phyloP scores from a whole-genome alignment of 73 alveolate genomes.

The Tetrahymena malaccensis region DNA sequence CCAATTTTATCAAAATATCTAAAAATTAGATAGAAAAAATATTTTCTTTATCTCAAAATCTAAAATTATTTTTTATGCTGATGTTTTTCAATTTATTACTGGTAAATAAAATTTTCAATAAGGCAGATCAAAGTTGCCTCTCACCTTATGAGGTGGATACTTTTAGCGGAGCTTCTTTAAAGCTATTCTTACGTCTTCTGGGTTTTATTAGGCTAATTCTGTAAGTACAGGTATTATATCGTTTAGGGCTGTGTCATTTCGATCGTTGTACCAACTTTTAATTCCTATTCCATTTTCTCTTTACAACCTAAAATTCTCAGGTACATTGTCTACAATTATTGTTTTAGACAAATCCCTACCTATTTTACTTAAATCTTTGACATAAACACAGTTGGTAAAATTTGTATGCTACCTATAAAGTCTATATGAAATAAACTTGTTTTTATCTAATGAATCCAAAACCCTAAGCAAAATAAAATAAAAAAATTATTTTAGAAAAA shows the following conservation, averaged over 20 bases:
- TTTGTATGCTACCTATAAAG: slow-evolving; percentile 80
- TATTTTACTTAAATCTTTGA: slow-evolving; percentile 8
- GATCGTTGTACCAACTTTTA: slow-evolving; percentile 49
- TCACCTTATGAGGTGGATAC: background rate
- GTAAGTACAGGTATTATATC: slow-evolving; percentile 30
- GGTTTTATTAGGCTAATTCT: background rate
- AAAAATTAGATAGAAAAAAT: background rate
- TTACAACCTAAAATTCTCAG: slow-evolving; percentile 46
- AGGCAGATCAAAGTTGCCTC: background rate
- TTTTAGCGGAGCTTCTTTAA: background rate
- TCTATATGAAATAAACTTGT: slow-evolving; percentile 57
- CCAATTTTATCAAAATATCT: background rate
- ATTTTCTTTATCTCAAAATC: too few species aligned
- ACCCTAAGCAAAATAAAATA: slow-evolving; percentile 32
- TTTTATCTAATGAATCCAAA: slow-evolving; percentile 71
- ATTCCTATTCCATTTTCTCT: slow-evolving; percentile 53
- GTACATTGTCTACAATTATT: slow-evolving; percentile 51
- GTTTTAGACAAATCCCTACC: slow-evolving; percentile 27
- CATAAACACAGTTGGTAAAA: slow-evolving; percentile 46
- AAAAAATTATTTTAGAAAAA: background rate
- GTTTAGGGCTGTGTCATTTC: slow-evolving; percentile 46
- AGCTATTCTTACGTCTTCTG: background rate
- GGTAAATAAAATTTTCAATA: background rate
- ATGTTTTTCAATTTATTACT: too few species aligned
- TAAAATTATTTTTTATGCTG: background rate